Base-by-base conservation (phyloP, 1,284 basidiomycete genomes). In the Fomitopsis palustris region DNA sequence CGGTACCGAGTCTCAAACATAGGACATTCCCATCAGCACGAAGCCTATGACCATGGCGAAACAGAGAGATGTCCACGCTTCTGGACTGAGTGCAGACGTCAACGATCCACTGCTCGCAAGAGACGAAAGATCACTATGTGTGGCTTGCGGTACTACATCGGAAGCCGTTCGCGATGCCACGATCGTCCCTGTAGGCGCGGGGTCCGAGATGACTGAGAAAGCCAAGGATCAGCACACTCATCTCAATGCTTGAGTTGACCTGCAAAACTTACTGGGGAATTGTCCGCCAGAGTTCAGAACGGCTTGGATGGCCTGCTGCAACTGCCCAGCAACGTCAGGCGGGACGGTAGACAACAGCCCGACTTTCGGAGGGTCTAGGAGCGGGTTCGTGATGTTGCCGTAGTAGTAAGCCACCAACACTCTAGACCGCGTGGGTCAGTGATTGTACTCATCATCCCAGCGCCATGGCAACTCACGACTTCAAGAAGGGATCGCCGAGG, bases 271-370 rank as follows among this genome's bases (percentile, higher is more conserved):
- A 82, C 81, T 72, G 6, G 79, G 76, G 61, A 83, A 79, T 55
- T 76, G 75, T 25, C 74, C 75, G 19, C 73, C 75, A 39, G 68
- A 69, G 17, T 64, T 62, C 25, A 65, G 62, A 1, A 81, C 82
- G 25, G 67, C 65, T 1, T 66, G 63, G 2, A 82, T 75, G 0
- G 79, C 82, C 2, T 69, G 64, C 57, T 70, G 67, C 38, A 85
- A 71, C 45, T 63, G 70, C 3, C 74, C 70, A 14, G 61, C 71
- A 1, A 84, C 83, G 65, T 87, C 75, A 2, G 62, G 21, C 0
- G 85, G 84, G 0, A 90, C 84, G 0, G 86, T 88, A 8, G 88
- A 89, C 47, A 86, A 69, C 37, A 90, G 77, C 6, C 88, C 88
- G 49, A 90, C 79, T 8, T 82, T 80, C 0, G 88, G 84, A 2